phyloP scores from a whole-genome alignment of 148 eudicot genomes.

The Persicaria maculosa region DNA sequence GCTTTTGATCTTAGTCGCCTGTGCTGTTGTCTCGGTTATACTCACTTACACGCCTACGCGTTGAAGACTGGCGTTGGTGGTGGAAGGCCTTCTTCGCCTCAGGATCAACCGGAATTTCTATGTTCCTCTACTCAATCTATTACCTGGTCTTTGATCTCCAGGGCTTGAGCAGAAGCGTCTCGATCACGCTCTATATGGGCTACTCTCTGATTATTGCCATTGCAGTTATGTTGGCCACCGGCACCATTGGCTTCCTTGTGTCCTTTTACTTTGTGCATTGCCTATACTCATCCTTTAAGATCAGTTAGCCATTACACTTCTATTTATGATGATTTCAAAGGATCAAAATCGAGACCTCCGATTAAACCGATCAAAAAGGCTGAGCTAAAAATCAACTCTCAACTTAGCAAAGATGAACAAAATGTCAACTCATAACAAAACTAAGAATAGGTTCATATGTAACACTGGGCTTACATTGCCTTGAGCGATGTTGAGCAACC shows the following conservation, averaged over 20 bases:
- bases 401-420: neutral
- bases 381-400: neutral
- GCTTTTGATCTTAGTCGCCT: neutral
- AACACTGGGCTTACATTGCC: neutral
- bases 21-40: conserved; percentile 13
- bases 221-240: conserved; percentile 15
- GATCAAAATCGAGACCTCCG: neutral
- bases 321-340: too few relatives aligned
- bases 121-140: conserved; percentile 15
- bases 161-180: conserved; percentile 3
- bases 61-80: conserved; percentile 18
- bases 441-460: neutral
- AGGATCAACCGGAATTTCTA: neutral
- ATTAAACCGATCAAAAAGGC: neutral
- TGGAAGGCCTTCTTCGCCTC: conserved; percentile 18
- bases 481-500: neutral
- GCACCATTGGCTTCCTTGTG: conserved; percentile 13
- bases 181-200: conserved; percentile 7
- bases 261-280: conserved; percentile 15
- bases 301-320: neutral
- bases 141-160: conserved; percentile 13
- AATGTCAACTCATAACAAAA: neutral
- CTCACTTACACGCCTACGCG: conserved; percentile 10
- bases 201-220: conserved; percentile 10
- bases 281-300: conserved; percentile 15